Conservation (phyloP, 2,329 filamentous ascomycete genomes). For the Exophiala mesophila region DNA sequence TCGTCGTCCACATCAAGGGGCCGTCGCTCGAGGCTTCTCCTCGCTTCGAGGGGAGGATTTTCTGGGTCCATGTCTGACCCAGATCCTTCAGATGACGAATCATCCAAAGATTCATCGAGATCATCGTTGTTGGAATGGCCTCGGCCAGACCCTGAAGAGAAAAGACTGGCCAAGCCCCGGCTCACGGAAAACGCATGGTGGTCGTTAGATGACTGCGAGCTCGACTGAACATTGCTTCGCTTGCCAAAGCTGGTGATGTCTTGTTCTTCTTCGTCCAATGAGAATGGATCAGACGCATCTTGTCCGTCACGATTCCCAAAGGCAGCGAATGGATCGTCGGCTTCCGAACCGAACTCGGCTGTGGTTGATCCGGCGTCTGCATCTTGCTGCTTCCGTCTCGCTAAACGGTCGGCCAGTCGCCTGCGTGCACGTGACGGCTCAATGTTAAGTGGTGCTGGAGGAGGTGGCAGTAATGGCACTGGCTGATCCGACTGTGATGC, state of each 20-base stretch:
- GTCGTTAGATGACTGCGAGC: conserved; percentile 7
- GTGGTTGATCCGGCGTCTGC: conserved; percentile 30
- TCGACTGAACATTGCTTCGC: conserved; percentile 19
- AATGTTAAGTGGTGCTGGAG: conserved; percentile 77
- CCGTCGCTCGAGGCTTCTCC: conserved; percentile 42
- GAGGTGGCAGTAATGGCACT: conserved; percentile 43
- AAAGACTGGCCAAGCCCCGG: conserved; percentile 25
- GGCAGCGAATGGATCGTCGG: conserved; percentile 26
- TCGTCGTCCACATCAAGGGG: conserved; percentile 58
- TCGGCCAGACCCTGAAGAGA: conserved; percentile 13
- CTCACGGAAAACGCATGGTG: conserved; percentile 33
- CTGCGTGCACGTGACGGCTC: conserved; percentile 80
- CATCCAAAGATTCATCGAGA: conserved; percentile 27
- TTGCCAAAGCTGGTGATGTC: conserved; percentile 27
- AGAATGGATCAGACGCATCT: conserved; percentile 28
- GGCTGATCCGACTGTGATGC: conserved; percentile 34
- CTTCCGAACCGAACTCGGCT: conserved; percentile 29
- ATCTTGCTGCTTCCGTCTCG: conserved; percentile 59
- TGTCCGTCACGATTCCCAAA: conserved; percentile 39
- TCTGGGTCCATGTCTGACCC: conserved; percentile 23
- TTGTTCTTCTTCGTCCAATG: conserved; percentile 27
- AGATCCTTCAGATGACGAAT: conserved; percentile 24
- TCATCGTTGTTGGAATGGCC: conserved; percentile 15
- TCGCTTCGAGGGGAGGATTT: conserved; percentile 29
- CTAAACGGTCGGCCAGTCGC: conserved; percentile 82